phyloP scores from a whole-genome alignment of 148 eudicot genomes.

The Talinum fruticosum region DNA sequence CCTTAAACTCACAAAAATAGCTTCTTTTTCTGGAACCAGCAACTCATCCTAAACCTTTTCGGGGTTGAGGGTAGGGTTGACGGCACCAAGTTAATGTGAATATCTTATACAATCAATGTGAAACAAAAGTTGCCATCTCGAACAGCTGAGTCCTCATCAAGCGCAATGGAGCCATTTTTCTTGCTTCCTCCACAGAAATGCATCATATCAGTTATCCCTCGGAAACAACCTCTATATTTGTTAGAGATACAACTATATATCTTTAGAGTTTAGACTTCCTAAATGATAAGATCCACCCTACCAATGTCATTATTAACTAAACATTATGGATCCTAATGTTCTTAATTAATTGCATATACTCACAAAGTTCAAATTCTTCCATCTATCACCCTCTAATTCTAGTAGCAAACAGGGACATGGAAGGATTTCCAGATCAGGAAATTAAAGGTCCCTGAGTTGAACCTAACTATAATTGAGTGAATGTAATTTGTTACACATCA shows the following conservation, averaged over 20 bases:
- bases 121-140: no score
- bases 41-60: not conserved
- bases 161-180: no score
- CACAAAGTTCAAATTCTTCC: not conserved
- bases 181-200: no score
- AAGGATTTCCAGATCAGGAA: not conserved
- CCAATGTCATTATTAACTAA: no score
- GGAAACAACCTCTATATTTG: not conserved
- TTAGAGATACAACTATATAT: not conserved
- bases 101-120: no score
- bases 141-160: no score
- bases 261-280: not conserved
- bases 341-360: no score
- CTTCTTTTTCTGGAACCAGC: not conserved
- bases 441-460: not conserved
- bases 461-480: not conserved
- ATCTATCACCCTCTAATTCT: not conserved
- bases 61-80: no score
- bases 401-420: not conserved
- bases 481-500: no score
- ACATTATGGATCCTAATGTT: no score
- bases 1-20: not conserved
- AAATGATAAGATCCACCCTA: no score
- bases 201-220: not conserved
- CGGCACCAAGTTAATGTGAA: not conserved